phyloP scores from a whole-genome alignment of 257 asterid species.

The Jacaranda copaia region DNA sequence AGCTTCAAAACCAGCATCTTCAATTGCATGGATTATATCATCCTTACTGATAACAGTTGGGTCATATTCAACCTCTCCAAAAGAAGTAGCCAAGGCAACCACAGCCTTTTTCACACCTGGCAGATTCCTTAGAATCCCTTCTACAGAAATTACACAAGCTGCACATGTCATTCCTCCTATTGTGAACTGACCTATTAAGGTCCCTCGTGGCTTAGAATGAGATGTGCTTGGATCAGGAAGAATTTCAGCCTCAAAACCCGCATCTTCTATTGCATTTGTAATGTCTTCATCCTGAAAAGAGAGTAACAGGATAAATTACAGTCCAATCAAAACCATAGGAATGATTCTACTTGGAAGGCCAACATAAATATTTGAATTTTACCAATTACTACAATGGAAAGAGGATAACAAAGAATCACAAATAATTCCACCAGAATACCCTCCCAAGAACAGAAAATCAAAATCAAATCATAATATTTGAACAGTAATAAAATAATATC shows the following conservation, averaged over 20 bases:
- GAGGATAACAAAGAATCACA: not conserved
- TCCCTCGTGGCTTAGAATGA: conserved; percentile 40
- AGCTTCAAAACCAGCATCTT: conserved; percentile 82
- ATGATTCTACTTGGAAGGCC: not conserved
- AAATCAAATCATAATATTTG: not conserved
- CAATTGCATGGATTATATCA: conserved; percentile 62
- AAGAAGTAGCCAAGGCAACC: conserved; percentile 68
- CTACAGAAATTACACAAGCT: conserved; percentile 73
- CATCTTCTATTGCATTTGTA: conserved; percentile 67
- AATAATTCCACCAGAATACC: conserved; percentile 9
- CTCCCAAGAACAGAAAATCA: not conserved
- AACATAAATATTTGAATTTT: not conserved
- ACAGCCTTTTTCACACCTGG: conserved; percentile 67
- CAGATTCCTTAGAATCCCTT: conserved; percentile 56
- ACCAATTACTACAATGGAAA: not conserved
- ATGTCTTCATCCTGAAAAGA: conserved; percentile 63
- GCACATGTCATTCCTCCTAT: conserved; percentile 85
- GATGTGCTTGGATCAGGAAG: conserved; percentile 50
- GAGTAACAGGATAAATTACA: conserved; percentile 4
- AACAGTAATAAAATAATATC: not conserved
- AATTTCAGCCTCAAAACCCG: conserved; percentile 76
- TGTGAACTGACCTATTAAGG: conserved; percentile 62
- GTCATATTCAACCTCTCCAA: conserved; percentile 74
- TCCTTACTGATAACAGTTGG: conserved; percentile 55
- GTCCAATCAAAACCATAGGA: conserved; percentile 2